Conservation (phyloP, 192 early-diverging fungal species). For the Umbelopsis sp. region DNA sequence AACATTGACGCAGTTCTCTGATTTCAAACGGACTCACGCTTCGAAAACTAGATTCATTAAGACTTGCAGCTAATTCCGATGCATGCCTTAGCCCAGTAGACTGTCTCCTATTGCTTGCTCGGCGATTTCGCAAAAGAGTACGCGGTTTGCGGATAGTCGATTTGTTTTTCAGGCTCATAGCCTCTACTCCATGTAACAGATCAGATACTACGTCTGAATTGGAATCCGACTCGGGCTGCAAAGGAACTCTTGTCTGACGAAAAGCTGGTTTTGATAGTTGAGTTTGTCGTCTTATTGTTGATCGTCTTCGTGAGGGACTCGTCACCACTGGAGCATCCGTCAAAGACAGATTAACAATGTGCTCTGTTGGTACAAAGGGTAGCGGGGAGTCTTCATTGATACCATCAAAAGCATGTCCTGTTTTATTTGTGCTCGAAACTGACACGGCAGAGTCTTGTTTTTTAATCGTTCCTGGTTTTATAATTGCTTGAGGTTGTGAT, state of each 20-base stretch:
- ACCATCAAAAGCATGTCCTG: neutral
- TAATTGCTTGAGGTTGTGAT: neutral
- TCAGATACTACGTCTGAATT: neutral
- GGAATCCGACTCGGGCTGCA: neutral
- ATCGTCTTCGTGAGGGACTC: no score
- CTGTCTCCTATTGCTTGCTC: neutral
- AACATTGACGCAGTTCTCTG: neutral
- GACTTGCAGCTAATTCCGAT: neutral
- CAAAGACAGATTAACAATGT: no score
- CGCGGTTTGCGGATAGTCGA: neutral
- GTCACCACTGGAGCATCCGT: no score
- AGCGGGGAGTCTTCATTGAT: neutral
- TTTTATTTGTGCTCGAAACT: neutral
- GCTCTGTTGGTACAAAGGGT: neutral
- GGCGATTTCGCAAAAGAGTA: constrained; percentile 2
- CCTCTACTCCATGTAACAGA: neutral
- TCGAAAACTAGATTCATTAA: constrained; percentile 3
- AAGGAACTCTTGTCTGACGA: neutral
- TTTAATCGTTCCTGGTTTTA: neutral
- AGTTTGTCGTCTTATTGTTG: constrained; percentile 3
- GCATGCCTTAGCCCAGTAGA: neutral
- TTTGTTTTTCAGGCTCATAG: neutral
- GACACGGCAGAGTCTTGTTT: constrained; percentile 6
- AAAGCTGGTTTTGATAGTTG: neutral
- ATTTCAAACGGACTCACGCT: neutral